Base-by-base conservation (phyloP, 2,329 filamentous ascomycete genomes). In the Microcyclospora pomicola region DNA sequence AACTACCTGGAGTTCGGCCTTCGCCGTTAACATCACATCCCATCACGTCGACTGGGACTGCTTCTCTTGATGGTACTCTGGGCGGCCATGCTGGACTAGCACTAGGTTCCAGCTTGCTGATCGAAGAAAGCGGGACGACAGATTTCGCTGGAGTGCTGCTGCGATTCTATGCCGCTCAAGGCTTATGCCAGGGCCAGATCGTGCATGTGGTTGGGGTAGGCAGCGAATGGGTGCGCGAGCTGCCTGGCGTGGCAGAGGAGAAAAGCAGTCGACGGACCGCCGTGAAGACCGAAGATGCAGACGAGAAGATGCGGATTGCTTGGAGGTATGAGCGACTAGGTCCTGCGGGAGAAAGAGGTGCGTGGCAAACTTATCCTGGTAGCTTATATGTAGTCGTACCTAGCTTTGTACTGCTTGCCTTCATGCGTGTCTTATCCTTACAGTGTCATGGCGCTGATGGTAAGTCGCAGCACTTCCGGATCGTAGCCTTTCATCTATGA, bases 281-380 rank as follows among this genome's bases (percentile, higher is more conserved):
- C 27, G 60, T 64, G 32, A 63, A 60, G 39, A 51, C 54, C 9
- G 51, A 37, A 62, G 68, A 44, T 38, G 46, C 49, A 50, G 52
- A 53, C 30, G 82, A 88, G 45, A 87, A 80, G 60, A 96, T 98
- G 91, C 96, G 94, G 65, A 98, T 98, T 65, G 91, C 91, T 3
- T 98, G 91, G 91, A 73, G 91, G 59, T 98, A 98, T 63, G 87
- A 96, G 60, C 73, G 77, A 27, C 61, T 96, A 37, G 81, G 82
- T 12, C 80, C 81, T 47, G 78, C 77, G 49, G 76, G 76, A 31
- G 69, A 68, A 37, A 59, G 75, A 77, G 77, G 80, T 81, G 68
- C 61, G 72, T 55, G 37, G 37, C 32, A n/a, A 29, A 38, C 9
- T 16, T 15, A 11, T 31, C 12, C 14, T 31, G 30, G 19, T 24